Base-by-base conservation (phyloP, 1,139 yeast genomes). In the Blastobotrys malaysiensis region DNA sequence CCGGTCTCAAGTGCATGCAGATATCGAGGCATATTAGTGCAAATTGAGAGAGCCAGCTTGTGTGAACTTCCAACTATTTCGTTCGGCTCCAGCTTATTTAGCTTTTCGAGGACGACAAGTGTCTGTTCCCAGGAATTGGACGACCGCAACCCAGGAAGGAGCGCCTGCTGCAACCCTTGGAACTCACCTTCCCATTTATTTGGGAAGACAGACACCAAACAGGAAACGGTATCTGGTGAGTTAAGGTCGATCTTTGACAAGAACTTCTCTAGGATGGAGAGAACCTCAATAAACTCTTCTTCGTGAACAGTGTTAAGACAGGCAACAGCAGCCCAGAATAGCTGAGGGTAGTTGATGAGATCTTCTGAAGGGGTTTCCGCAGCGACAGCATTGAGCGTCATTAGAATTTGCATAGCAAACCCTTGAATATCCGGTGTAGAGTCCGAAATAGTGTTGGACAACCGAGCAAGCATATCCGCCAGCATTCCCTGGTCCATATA, bases 251-350 rank as follows among this genome's bases (percentile, higher is more conserved):
- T 87, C 67, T 91, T 91, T 11, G 91, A 83, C 21, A 93, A 80
- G 65, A 91, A 86, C 63, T 88, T 89, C 43, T 90, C 82, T 66
- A 93, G 73, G 1, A 95, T 83, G 0, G 95, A 86, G 46, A 93
- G 73, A 0, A 87, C 88, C 66, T 93, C 99, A 52, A 89, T 82
- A 65, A 87, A 95, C 66, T 95, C 99, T 63, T 86, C 91, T 68
- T 95, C 99, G 64, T 90, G 96, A 43, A 90, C 80, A 0, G 97
- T 89, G 55, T 86, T 85, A 61, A 93, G 73, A 63, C 97, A 87
- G 0, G 99, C 99, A 26, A 91, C 95, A 31, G 95, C 83, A 1
- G 93, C 87, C 99, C 99, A 95, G 67, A 93, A 95, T 45, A 93
- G 72, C 67, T 91, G 98, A 0, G 99, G 99, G 68, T 86, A 89